Percentiles rank a stretch among this genome's conserved stretches.
Conservation (phyloP, 2,329 filamentous ascomycete species). For the Diplodia mutila region DNA sequence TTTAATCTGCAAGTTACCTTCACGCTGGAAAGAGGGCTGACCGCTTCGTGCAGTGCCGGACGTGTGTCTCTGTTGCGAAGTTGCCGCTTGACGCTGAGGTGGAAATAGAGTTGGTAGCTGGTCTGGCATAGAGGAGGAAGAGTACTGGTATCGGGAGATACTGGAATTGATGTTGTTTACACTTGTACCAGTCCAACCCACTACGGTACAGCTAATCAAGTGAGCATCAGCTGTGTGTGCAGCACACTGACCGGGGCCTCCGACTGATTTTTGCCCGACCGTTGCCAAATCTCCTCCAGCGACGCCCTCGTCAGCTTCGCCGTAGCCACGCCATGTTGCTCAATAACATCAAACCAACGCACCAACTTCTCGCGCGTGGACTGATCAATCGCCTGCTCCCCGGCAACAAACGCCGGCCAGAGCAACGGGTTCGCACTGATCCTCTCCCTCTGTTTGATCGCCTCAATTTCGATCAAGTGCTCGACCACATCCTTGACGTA, state of each 20-base stretch:
- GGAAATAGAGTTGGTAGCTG: conserved; percentile 1
- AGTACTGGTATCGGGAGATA: too few species aligned
- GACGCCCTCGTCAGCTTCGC: not conserved
- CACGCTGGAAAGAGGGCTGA: too few species aligned
- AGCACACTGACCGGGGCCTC: not conserved
- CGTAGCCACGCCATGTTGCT: not conserved
- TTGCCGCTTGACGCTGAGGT: not conserved
- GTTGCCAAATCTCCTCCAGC: not conserved
- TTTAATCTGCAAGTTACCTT: too few species aligned
- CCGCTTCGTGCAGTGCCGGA: not conserved
- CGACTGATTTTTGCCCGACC: too few species aligned
- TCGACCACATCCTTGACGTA: not conserved
- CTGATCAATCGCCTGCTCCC: not conserved
- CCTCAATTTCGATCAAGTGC: not conserved
- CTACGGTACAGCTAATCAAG: not conserved
- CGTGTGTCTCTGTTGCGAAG: not conserved
- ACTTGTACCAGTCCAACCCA: too few species aligned
- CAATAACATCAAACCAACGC: not conserved
- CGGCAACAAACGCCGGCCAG: not conserved
- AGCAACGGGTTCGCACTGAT: not conserved
- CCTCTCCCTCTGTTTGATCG: not conserved
- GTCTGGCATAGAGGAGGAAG: not conserved
- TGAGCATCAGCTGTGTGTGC: not conserved
- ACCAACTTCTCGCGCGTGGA: not conserved
- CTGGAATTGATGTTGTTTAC: too few species aligned